Evolutionary conservation across 805 yeast species (phyloP).

Genomic region (Starmerella kuoi): DNA sequence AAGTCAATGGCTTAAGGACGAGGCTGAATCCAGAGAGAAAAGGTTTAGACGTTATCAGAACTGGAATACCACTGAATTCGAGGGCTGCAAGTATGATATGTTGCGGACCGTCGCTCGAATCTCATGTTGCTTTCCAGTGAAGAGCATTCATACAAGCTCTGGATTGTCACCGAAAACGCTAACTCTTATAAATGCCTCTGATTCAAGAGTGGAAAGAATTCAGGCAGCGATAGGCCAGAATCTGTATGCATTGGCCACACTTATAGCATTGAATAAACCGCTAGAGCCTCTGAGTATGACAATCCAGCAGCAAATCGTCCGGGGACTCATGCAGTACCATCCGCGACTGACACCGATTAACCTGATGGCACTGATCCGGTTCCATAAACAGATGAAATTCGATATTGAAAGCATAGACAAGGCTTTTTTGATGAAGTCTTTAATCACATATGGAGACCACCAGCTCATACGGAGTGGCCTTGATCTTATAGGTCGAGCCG

Average conservation of each 20-base stretch:
- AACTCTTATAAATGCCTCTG: neutral
- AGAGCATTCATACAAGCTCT: neutral
- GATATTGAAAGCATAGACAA: constrained; percentile 15
- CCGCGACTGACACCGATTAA: constrained; percentile 18
- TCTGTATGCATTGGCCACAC: constrained; percentile 17
- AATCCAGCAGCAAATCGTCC: constrained; percentile 4
- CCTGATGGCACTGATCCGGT: constrained; percentile 7
- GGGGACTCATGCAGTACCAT: constrained; percentile 17
- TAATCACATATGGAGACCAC: constrained; percentile 12
- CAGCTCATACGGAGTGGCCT: constrained; percentile 7
- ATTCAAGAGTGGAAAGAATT: neutral
- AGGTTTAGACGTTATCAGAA: too few relatives aligned
- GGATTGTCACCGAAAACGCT: neutral
- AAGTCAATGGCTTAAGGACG: too few relatives aligned
- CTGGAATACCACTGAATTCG: too few relatives aligned
- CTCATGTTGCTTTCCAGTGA: neutral
- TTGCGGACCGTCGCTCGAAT: neutral
- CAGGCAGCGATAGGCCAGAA: constrained; percentile 7
- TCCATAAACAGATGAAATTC: neutral
- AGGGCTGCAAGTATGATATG: neutral
- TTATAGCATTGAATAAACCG: constrained; percentile 2
- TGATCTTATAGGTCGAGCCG: neutral
- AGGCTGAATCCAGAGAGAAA: too few relatives aligned
- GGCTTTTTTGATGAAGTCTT: constrained; percentile 6
- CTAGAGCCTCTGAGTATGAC: neutral